Conservation (phyloP, 225 moss, liverwort and hornwort species). For the Physcomitrium patens region DNA sequence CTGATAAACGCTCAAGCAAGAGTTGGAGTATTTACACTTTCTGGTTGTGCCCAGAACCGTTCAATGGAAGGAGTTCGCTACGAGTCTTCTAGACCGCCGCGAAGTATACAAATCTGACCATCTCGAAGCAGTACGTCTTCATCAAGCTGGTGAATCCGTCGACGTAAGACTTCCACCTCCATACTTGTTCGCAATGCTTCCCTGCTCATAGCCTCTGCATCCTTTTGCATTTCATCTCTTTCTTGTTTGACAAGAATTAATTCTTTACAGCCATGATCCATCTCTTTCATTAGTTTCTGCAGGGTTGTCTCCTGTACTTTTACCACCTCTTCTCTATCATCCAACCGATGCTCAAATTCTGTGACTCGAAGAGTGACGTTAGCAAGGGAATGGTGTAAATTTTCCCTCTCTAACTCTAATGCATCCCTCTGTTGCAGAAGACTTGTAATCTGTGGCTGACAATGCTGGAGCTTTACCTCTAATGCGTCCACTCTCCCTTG, state of each 20-base stretch:
- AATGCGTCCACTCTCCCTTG: constrained; percentile 52
- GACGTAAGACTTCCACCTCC: constrained; percentile 62
- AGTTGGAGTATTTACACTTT: constrained; percentile 55
- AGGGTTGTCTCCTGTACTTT: constrained; percentile 36
- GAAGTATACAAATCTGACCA: constrained; percentile 68
- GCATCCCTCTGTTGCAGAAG: constrained; percentile 54
- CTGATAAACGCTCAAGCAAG: constrained; percentile 35
- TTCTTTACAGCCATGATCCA: constrained; percentile 37
- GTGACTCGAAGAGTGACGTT: constrained; percentile 34
- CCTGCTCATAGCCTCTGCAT: constrained; percentile 65
- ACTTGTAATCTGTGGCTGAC: constrained; percentile 41
- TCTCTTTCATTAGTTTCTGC: constrained; percentile 39
- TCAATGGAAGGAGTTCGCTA: constrained; percentile 26
- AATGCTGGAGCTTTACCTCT: constrained; percentile 49
- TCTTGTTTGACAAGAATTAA: constrained; percentile 45
- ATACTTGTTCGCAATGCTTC: constrained; percentile 63
- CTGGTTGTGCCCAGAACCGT: constrained; percentile 13
- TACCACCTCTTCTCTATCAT: constrained; percentile 43
- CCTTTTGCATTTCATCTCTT: constrained; percentile 60
- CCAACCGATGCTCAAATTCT: constrained; percentile 52
- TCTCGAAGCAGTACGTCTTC: constrained; percentile 67
- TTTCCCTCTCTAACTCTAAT: constrained; percentile 37
- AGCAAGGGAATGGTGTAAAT: constrained; percentile 43
- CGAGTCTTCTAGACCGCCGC: constrained; percentile 58
- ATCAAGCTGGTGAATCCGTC: constrained; percentile 69